Conservation (phyloP, 768 basidiomycete species). For the Lactarius quietus region DNA sequence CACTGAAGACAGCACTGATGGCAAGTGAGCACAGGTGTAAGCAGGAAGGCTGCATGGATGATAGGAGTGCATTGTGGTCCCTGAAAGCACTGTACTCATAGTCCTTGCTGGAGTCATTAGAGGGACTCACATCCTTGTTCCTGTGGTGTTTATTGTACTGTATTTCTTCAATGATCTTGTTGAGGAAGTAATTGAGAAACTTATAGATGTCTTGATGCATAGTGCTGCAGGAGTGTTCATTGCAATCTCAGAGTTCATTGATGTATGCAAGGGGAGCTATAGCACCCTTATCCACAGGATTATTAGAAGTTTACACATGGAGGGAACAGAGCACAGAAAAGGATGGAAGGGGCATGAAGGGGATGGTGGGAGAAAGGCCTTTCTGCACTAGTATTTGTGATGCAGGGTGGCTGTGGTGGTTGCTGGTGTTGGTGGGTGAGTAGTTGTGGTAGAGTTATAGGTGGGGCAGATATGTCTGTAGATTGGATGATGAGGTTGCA, state of each 20-base stretch:
- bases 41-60: not conserved
- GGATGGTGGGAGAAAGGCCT: conserved; percentile 44
- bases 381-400: conserved; percentile 57
- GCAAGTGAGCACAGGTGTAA: conserved; percentile 10
- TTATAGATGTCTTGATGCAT: conserved; percentile 99
- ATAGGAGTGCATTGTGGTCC: not conserved
- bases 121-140: not conserved
- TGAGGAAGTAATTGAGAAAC: conserved; percentile 91
- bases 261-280: conserved; percentile 89
- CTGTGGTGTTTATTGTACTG: conserved; percentile 60
- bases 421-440: conserved; percentile 33
- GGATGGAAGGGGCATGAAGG: conserved; percentile 65
- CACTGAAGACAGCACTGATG: conserved; percentile 57
- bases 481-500: conserved; percentile 82
- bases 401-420: conserved; percentile 39
- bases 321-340: conserved; percentile 93
- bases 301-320: conserved; percentile 76
- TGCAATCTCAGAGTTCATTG: conserved; percentile 88
- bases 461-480: conserved; percentile 47
- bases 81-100: conserved; percentile 47
- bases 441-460: conserved; percentile 32
- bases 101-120: conserved; percentile 49
- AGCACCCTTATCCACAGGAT: conserved; percentile 76
- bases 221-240: conserved; percentile 84
- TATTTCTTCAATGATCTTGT: conserved; percentile 90